Base-by-base conservation (phyloP, 208 protist species). In the Wallacemonas sp. region DNA sequence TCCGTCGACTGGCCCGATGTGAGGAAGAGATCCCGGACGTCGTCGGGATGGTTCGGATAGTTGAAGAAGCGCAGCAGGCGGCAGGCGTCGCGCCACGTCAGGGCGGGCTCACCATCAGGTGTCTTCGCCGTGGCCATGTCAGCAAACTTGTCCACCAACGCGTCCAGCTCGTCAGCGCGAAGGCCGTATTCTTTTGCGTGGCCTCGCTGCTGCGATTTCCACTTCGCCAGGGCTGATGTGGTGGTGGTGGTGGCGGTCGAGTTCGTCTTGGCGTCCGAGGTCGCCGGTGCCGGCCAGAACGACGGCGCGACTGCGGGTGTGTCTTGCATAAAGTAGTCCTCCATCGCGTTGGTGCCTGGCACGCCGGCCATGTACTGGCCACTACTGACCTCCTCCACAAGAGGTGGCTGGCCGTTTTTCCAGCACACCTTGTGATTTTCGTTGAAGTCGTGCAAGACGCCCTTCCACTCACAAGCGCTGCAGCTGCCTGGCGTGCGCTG, bases 51-150 rank as follows among this genome's bases (percentile, higher is more conserved):
- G 32, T 65, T 83, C 8, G 86, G 80, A 39, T 80, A 78, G 76
- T 92, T 92, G 57, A 82, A 69, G 54, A 70, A 88, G 23, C 80
- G 79, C 32, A 83, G 72, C 32, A 92, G 33, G 29, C 82, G 80
- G 57, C 79, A 82, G 33, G 80, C 74, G 33, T 78, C 82, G 17
- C 78, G 43, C 80, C 82, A 86, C 24, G 60, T 68, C 36, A 92
- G 63, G 44, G 69, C 69, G 19, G 68, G 68, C 12, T 48, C 23
- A 30, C 54, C 62, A 19, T 56, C 43, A 29, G 60, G 32, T 9
- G 63, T 16, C 30, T 24, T 56, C 0, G 34, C 19, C 11, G 75
- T 74, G n/a, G 76, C 70, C 54, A 92, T 88, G 21, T 81, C 60
- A 9, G 66, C 32, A 61, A 78, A 92, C 19, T 64, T 56, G 23